These are phyloP conservation scores for Galerina marginata DNA, from an alignment of 768 basidiomycete genomes.

Conservation along the genomic window DNA sequence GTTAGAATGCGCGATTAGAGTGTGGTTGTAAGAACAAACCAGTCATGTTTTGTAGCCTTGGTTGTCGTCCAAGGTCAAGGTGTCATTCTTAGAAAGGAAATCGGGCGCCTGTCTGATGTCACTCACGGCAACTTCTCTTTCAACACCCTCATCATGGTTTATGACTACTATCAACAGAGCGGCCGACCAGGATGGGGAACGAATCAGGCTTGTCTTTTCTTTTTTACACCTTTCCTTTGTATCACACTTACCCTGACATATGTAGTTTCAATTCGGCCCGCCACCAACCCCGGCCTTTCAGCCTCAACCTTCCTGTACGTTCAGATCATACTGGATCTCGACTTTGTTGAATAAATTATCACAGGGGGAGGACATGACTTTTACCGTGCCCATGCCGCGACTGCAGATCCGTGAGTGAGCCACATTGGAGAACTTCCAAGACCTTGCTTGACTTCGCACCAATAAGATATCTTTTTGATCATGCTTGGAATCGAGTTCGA, in stretches of 20 bases:
- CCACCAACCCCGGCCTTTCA: constrained; percentile 47
- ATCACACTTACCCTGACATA: constrained; percentile 7
- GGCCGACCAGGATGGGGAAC: constrained; percentile 56
- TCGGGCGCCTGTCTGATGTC: constrained; percentile 10
- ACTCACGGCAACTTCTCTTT: constrained; percentile 12
- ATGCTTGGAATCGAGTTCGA: constrained; percentile 54
- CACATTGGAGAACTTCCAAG: constrained; percentile 17
- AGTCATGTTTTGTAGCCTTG: no score
- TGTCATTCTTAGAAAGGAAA: background rate
- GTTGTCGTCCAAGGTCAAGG: no score
- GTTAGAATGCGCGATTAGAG: no score
- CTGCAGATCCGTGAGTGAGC: constrained; percentile 59
- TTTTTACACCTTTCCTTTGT: constrained; percentile 3
- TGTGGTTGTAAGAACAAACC: no score
- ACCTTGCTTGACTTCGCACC: constrained; percentile 21
- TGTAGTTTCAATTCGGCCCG: constrained; percentile 47
- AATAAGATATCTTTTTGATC: constrained; percentile 60
- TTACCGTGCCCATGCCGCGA: constrained; percentile 65
- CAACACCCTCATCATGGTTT: constrained; percentile 42
- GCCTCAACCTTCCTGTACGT: constrained; percentile 60
- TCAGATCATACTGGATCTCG: constrained; percentile 20
- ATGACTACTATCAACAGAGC: constrained; percentile 47
- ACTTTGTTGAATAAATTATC: constrained; percentile 17
- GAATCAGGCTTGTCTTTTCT: constrained; percentile 34
- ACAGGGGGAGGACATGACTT: constrained; percentile 68